Evolutionary conservation across 208 protist genomes (phyloP).

Genomic region (Leptomonas pyrrhocoris): DNA sequence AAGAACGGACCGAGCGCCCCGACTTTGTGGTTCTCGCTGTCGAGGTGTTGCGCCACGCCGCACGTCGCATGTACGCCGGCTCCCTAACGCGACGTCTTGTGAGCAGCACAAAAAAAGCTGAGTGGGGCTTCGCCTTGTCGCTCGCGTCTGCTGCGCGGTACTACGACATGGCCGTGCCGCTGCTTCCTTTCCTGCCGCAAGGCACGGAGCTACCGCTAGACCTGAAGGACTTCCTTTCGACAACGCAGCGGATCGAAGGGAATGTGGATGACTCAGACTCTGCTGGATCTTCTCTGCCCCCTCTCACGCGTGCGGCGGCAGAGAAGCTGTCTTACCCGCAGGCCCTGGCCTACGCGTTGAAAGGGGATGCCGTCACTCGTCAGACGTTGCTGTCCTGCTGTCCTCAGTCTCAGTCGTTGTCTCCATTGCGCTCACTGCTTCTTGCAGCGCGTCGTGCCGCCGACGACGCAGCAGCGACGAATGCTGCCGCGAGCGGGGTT

Average conservation of each 20-base stretch:
- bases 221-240: background rate
- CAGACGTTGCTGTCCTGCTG: slow-evolving; percentile 1
- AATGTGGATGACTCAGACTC: background rate
- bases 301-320: background rate
- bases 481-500: background rate
- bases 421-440: slow-evolving; percentile 39
- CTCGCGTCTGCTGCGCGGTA: slow-evolving; percentile 32
- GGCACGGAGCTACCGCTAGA: slow-evolving; percentile 13
- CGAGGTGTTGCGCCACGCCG: slow-evolving; percentile 32
- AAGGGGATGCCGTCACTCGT: background rate
- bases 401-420: background rate
- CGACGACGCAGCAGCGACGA: background rate
- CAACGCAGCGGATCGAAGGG: background rate
- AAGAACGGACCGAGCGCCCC: slow-evolving; percentile 10
- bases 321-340: slow-evolving; percentile 23
- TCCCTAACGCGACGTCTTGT: slow-evolving; percentile 42
- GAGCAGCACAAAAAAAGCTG: background rate
- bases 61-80: slow-evolving; percentile 64
- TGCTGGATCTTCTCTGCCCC: background rate
- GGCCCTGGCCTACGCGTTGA: slow-evolving; percentile 47
- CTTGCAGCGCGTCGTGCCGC: slow-evolving; percentile 13
- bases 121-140: slow-evolving; percentile 34
- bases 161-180: slow-evolving; percentile 41
- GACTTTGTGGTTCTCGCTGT: slow-evolving; percentile 34
- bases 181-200: slow-evolving; percentile 6